Evolutionary conservation across 1,284 basidiomycete genomes (phyloP).

Genomic region (Caloboletus inedulis): DNA sequence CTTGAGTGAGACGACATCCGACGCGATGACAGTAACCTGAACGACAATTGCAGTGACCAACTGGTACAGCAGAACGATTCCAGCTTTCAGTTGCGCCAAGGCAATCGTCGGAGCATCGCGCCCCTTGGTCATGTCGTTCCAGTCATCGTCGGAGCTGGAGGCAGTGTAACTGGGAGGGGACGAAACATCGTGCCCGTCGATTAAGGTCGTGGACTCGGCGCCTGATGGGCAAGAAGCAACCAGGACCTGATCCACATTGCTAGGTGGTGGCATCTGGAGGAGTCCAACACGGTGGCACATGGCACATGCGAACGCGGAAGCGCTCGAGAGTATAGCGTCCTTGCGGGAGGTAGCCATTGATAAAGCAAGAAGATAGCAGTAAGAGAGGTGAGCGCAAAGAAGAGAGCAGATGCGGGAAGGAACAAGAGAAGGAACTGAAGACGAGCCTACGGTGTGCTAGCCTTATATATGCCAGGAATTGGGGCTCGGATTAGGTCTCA

Average conservation of each 20-base stretch:
- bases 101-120: not conserved
- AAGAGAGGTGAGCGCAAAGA: not conserved
- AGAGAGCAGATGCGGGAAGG: not conserved
- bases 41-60: conserved; percentile 9
- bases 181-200: not conserved
- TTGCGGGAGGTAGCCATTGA: conserved; percentile 11
- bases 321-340: not conserved
- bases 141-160: not conserved
- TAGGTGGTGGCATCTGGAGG: not conserved
- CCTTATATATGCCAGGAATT: conserved; percentile 14
- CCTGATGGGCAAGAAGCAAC: not conserved
- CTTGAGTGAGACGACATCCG: conserved; percentile 19
- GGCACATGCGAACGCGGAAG: conserved; percentile 2
- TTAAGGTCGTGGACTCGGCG: not conserved
- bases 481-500: conserved; percentile 4
- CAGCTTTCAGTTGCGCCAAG: conserved; percentile 5
- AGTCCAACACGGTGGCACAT: not conserved
- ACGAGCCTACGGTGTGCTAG: not conserved
- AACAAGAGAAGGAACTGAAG: conserved; percentile 2
- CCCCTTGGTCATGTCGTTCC: not conserved
- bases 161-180: not conserved
- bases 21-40: conserved; percentile 9
- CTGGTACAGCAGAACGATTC: conserved; percentile 10
- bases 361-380: not conserved
- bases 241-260: not conserved